Conservation (phyloP, 2,329 filamentous ascomycete genomes). For the Trichophyton equinum region DNA sequence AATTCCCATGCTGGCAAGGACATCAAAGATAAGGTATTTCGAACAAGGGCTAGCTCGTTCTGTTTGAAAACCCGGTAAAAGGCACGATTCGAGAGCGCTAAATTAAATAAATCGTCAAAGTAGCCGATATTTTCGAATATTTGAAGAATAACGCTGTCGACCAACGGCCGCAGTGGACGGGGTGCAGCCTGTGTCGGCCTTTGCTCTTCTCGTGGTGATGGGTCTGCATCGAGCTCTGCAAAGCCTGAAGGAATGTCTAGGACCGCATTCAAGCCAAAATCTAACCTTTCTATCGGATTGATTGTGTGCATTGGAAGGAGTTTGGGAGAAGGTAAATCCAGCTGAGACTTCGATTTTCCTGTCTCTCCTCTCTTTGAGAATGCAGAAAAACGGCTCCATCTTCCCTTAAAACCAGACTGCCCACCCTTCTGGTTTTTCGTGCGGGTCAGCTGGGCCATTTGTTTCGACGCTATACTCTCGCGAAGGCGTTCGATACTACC, state of each 20-base stretch:
- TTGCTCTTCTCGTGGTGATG: constrained; percentile 22
- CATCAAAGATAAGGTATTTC: constrained; percentile 39
- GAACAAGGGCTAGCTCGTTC: constrained; percentile 44
- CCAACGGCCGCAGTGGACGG: constrained; percentile 16
- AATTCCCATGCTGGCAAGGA: constrained; percentile 50
- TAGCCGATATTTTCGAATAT: constrained; percentile 40
- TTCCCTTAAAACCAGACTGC: not conserved
- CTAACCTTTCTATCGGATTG: not conserved
- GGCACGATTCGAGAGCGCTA: constrained; percentile 42
- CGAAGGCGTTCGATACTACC: not conserved
- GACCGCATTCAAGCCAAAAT: not conserved
- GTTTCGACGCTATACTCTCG: constrained; percentile 1
- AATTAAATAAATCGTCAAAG: constrained; percentile 44
- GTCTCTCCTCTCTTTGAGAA: not conserved
- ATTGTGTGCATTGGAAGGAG: not conserved
- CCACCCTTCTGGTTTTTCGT: not conserved
- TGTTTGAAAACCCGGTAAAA: constrained; percentile 48
- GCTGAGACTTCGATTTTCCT: not conserved
- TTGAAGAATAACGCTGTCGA: constrained; percentile 40
- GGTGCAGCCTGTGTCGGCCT: constrained; percentile 17
- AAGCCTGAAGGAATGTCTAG: not conserved
- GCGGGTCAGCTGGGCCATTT: not conserved
- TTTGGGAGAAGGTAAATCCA: not conserved
- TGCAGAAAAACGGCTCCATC: not conserved
- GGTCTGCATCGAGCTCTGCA: not conserved